Conservation (phyloP, 2,329 filamentous ascomycete species). For the Monosporascus sp. region DNA sequence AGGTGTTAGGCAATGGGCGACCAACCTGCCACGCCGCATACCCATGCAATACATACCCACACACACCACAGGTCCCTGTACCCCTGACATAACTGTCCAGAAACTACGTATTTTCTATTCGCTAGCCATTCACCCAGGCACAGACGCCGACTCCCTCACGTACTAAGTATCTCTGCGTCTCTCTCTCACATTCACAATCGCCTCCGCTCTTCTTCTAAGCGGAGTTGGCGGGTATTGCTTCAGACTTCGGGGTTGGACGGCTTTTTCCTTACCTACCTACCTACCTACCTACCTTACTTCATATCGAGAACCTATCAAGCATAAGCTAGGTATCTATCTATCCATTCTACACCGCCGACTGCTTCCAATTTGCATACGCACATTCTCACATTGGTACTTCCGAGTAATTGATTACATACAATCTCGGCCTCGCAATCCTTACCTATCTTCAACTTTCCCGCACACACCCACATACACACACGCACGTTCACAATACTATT, state of each 20-base stretch:
- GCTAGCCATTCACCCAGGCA: background rate
- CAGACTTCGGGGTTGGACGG: background rate
- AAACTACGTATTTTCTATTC: background rate
- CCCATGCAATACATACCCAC: background rate
- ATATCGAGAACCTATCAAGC: background rate
- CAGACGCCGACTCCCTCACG: background rate
- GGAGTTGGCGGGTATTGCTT: background rate
- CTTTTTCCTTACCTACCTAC: background rate
- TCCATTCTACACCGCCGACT: background rate
- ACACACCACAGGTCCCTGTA: background rate
- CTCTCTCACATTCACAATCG: background rate
- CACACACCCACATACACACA: too few relatives aligned
- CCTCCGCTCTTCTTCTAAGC: background rate
- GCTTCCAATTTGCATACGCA: background rate
- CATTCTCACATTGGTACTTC: background rate
- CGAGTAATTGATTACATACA: background rate
- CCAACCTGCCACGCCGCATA: too few relatives aligned
- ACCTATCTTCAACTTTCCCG: background rate
- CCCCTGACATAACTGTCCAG: background rate
- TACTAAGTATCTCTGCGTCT: background rate
- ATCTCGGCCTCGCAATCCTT: background rate
- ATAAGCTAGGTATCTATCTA: background rate
- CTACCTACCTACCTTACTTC: background rate
- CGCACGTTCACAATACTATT: too few relatives aligned
- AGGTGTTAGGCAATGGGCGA: too few relatives aligned